Percentiles rank a stretch among this genome's conserved stretches.
These are phyloP conservation scores for Mortierella sp. DNA, from an alignment of 371 early-diverging fungal species.

Conservation along the genomic window DNA sequence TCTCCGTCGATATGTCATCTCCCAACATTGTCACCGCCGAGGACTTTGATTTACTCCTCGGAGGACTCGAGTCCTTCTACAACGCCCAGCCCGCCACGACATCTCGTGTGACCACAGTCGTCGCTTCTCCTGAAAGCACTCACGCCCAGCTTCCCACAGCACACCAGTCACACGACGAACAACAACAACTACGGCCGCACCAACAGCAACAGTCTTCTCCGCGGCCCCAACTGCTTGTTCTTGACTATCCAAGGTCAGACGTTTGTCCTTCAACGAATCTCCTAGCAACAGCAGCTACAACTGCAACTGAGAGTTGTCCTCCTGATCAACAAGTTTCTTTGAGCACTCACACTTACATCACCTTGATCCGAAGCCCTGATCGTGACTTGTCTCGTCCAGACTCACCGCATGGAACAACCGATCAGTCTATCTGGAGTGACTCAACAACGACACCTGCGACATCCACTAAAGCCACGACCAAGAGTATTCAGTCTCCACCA, in stretches of 20 bases:
- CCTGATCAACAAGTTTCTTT: not conserved
- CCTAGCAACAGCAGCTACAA: not conserved
- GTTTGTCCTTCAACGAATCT: not conserved
- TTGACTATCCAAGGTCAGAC: not conserved
- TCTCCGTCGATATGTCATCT: not conserved
- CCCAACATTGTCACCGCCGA: not conserved
- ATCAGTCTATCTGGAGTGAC: not conserved
- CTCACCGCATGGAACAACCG: not conserved
- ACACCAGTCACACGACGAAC: not conserved
- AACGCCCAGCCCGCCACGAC: not conserved
- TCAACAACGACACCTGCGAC: not conserved
- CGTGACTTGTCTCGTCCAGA: not conserved
- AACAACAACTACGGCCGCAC: not conserved
- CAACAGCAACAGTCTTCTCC: not conserved
- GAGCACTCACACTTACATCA: not conserved
- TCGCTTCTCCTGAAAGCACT: not conserved
- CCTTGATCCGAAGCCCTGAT: not conserved
- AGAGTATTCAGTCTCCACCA: not conserved
- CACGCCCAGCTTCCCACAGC: not conserved
- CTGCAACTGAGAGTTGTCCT: not conserved
- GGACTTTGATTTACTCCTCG: not conserved
- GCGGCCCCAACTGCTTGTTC: not conserved
- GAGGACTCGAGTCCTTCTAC: not conserved
- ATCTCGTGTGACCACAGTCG: not conserved
- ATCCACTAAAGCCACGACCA: not conserved